Percentiles rank a stretch among this genome's conserved stretches.
Evolutionary conservation across 441 rosid genomes (phyloP).

Genomic region (Mallotus japonicus): DNA sequence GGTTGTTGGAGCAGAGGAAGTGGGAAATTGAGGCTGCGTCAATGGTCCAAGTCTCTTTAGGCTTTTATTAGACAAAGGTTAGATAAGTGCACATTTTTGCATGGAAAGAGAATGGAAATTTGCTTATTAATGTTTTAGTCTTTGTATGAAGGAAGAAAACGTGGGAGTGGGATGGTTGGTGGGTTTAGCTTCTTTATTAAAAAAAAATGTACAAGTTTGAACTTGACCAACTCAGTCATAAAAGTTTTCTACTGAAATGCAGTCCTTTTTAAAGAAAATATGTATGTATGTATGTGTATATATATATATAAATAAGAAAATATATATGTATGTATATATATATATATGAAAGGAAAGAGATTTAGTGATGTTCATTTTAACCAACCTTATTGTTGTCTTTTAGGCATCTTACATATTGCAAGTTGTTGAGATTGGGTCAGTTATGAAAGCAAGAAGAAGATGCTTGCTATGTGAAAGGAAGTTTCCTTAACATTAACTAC

Average conservation of each 20-base stretch:
- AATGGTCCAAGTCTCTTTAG: conserved; percentile 11
- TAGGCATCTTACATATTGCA: not conserved
- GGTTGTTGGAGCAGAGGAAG: conserved; percentile 1
- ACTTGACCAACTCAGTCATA: conserved; percentile 10
- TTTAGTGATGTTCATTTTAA: not conserved
- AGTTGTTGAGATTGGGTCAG: too few relatives aligned
- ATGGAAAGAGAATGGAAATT: conserved; percentile 20
- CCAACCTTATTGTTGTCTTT: not conserved
- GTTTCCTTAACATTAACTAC: too few relatives aligned
- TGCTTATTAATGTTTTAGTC: not conserved
- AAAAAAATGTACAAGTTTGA: not conserved
- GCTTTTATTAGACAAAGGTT: not conserved
- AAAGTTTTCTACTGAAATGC: not conserved
- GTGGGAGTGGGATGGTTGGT: not conserved
- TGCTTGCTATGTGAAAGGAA: too few relatives aligned
- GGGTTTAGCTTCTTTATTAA: not conserved
- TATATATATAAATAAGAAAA: not conserved
- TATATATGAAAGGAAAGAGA: not conserved
- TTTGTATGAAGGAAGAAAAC: not conserved
- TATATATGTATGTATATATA: too few relatives aligned
- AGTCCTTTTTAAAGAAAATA: not conserved
- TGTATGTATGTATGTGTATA: not conserved
- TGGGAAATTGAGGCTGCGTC: conserved; percentile 22
- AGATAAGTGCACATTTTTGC: not conserved
- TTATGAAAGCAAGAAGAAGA: too few relatives aligned